Base-by-base conservation (phyloP, 1,139 yeast genomes). In the Insectozyma bohioensis region DNA sequence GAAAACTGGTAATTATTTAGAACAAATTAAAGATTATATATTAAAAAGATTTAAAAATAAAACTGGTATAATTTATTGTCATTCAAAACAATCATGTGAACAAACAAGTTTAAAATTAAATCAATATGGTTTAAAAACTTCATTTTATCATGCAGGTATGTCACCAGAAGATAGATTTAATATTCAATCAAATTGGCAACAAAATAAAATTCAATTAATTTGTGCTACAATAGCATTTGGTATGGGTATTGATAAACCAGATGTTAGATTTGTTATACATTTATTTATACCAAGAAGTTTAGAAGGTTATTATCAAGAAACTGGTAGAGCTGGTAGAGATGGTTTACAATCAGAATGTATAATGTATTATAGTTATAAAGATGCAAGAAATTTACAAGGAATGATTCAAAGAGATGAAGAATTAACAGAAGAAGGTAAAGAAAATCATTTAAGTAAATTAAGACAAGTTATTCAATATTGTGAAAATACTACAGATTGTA, bases 261-360 rank as follows among this genome's bases (percentile, higher is more conserved):
- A 92, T 57, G 98, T 92, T 6, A 63, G 98, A 34, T 90, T 75
- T 65, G 97, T 92, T 3, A 79, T 86, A 31, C 98, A 92, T 59
- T 69, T 83, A 40, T 85, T 90, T n/a, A 65, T 92, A 23, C 97
- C 98, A 0, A 66, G 96, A 50, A 85, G 88, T 31, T 63, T 92
- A 40, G 98, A 92, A 61, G 97, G 97, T 0, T 92, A 92, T 54
- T 92, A 92, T 49, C 98, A 92, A 60, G 98, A 92, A 56, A 88
- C 97, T 1, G 98, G 98, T n/a, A 79, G 98, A 58, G 98, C 97
- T 2, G 98, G 98, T 4, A 76, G 98, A 61, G 98, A 92, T 63
- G 97, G 97, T 0, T 63, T 75, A 4, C 74, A 64, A 28, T 82
- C 95, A 2, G 82, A 81, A 41, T 92, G 97, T 60, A 74, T 85